Evolutionary conservation across 495 filamentous ascomycete genomes (phyloP), one percentile per base, ranked within the genome.

Genomic region (Penicillium simplicissimum): DNA sequence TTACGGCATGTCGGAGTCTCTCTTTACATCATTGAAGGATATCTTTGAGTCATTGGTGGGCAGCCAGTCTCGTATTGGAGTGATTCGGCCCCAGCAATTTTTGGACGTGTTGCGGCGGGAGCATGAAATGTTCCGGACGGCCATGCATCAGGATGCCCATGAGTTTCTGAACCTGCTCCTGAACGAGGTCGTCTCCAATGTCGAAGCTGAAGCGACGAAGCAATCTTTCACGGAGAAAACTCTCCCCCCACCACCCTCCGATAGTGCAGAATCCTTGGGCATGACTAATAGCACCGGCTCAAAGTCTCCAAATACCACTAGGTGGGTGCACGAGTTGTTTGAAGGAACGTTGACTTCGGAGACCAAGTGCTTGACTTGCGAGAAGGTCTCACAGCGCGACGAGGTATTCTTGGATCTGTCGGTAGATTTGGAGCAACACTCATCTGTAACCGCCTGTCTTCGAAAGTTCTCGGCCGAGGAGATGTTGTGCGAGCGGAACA

Each of bases 71-170:
- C 86, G 92, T 58, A 91, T 92, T 2, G 95, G 95, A 10, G 91
- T 98, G 8, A 83, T 97, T n/a, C 95, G 91, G 67, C 95, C 95
- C 3, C 88, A 92, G 58, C 88, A 93, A 65, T 98, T 98, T 62
- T 77, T 98, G 51, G 96, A 98, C 71, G 91, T 97, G 11, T 84
- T 98, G 62, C 90, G 92, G 69, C 84, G 91, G 31, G 92, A 98
- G 63, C 93, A 98, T 70, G 96, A 98, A 72, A 96, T 97, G 92
- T 98, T 98, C 65, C 90, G 93, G 51, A 90, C 90, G 38, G 88
- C 92, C 23, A 96, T 97, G 90, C 95, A 98, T 74, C 95, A 98
- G 75, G 95, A 98, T 77, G 95, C 95, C 7, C 95, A 98, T 69
- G 95, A 98, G 65, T 98, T 98, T 68, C 84, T 97, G 61, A 96